These are phyloP conservation scores for Leccinum solheimii DNA, from an alignment of 1,284 basidiomycete species.

Conservation along the genomic window DNA sequence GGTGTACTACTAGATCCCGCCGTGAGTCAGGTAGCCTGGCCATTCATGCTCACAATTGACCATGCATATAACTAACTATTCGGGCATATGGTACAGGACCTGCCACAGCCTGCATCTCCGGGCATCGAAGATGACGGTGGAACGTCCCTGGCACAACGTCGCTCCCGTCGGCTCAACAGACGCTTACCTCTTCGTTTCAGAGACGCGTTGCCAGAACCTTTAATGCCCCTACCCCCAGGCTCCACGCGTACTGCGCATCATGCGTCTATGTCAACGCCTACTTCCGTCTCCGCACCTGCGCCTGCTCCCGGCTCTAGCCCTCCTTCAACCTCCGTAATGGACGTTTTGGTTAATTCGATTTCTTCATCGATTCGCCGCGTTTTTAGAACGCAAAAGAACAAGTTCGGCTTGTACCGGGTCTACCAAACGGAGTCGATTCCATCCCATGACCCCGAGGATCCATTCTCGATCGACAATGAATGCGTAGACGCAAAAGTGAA, in stretches of 20 bases:
- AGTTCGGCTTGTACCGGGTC: not conserved
- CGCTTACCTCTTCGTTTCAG: not conserved
- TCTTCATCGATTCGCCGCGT: not conserved
- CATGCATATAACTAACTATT: slow-evolving; percentile 18
- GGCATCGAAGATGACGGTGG: not conserved
- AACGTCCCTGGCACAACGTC: not conserved
- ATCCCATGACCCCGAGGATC: not conserved
- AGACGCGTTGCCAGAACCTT: not conserved
- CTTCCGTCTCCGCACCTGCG: not conserved
- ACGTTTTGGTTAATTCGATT: not conserved
- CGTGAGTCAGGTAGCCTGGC: no score
- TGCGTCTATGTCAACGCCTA: no score
- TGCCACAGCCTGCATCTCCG: not conserved
- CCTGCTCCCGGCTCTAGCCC: not conserved
- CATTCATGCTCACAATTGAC: no score
- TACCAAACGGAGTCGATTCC: not conserved
- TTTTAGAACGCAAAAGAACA: not conserved
- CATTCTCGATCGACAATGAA: not conserved
- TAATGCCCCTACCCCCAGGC: not conserved
- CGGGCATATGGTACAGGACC: not conserved
- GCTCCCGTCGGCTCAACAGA: not conserved
- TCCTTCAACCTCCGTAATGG: not conserved
- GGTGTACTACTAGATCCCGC: no score
- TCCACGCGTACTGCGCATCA: no score
- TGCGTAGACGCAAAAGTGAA: not conserved